These are phyloP conservation scores for Zygoascus biomembranicola DNA, from an alignment of 805 yeast species.

Conservation along the genomic window DNA sequence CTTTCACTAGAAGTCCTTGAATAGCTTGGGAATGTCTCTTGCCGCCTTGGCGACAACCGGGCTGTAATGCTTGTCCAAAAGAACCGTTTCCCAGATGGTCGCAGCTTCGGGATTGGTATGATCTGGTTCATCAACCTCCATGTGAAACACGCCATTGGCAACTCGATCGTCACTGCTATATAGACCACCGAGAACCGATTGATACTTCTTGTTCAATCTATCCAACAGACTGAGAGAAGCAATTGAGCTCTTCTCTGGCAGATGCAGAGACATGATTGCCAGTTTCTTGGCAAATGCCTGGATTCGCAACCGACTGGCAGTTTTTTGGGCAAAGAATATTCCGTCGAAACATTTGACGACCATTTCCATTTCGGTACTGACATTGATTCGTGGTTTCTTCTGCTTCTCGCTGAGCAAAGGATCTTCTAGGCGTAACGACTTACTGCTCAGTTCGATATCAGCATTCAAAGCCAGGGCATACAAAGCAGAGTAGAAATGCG, in stretches of 20 bases:
- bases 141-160: conserved; percentile 66
- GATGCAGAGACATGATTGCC: conserved; percentile 55
- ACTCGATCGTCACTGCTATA: conserved; percentile 86
- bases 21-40: conserved; percentile 5
- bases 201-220: conserved; percentile 61
- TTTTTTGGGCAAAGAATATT: conserved; percentile 40
- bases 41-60: conserved; percentile 71
- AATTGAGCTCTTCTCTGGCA: conserved; percentile 82
- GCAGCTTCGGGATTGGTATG: conserved; percentile 84
- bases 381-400: conserved; percentile 51
- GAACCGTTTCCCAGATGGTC: conserved; percentile 77
- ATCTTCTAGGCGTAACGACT: conserved; percentile 70
- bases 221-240: conserved; percentile 74
- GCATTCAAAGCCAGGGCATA: conserved; percentile 67
- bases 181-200: conserved; percentile 58
- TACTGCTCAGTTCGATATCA: conserved; percentile 79
- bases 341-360: conserved; percentile 69
- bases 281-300: conserved; percentile 77
- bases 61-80: conserved; percentile 74
- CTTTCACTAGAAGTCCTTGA: neutral
- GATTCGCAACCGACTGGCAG: conserved; percentile 31
- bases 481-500: conserved; percentile 61
- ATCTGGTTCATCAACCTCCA: conserved; percentile 58
- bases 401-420: conserved; percentile 38
- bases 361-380: conserved; percentile 83